Conservation (phyloP, 2,329 filamentous ascomycete species). For the Sarocladiaceae sp. region DNA sequence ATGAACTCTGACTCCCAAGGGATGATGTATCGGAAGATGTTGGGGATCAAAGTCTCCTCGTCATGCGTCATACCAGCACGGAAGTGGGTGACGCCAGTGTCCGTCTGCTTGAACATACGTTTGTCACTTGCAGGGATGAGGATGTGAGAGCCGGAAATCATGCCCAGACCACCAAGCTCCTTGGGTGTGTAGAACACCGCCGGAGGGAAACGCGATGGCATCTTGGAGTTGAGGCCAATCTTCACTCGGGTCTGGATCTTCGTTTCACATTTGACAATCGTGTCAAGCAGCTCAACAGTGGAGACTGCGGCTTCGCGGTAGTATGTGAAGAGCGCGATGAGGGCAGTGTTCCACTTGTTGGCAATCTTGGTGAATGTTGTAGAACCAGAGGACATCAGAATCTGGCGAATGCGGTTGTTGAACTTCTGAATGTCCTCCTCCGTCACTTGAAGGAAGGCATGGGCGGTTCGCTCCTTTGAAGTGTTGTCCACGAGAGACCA, state of each 20-base stretch:
- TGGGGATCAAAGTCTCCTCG: slow-evolving; percentile 94
- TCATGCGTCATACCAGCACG: slow-evolving; percentile 97
- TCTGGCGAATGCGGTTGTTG: slow-evolving; percentile 97
- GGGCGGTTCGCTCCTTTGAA: slow-evolving; percentile 92
- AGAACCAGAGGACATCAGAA: slow-evolving; percentile 98
- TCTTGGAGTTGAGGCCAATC: slow-evolving; percentile 97
- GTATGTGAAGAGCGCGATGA: slow-evolving; percentile 97
- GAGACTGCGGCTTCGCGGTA: slow-evolving; percentile 97
- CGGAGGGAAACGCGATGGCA: slow-evolving; percentile 97
- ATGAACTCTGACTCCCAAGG: slow-evolving; percentile 99
- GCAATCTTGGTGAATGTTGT: slow-evolving; percentile 99
- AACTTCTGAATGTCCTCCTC: slow-evolving; percentile 98
- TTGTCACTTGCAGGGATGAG: slow-evolving; percentile 96
- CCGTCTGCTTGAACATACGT: slow-evolving; percentile 96
- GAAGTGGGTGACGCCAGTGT: slow-evolving; percentile 94
- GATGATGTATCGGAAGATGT: slow-evolving; percentile 99
- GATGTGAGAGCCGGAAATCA: slow-evolving; percentile 98
- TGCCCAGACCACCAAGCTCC: slow-evolving; percentile 91
- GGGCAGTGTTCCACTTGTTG: slow-evolving; percentile 98
- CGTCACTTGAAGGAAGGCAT: slow-evolving; percentile 95
- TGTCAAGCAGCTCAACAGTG: slow-evolving; percentile 88
- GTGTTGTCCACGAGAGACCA: slow-evolving; percentile 97
- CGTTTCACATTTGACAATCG: slow-evolving; percentile 98
- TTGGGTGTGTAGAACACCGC: slow-evolving; percentile 99
- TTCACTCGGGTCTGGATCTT: slow-evolving; percentile 99